These are phyloP conservation scores for Heliamphora exappendiculata DNA, from an alignment of 148 eudicot species.

Conservation along the genomic window DNA sequence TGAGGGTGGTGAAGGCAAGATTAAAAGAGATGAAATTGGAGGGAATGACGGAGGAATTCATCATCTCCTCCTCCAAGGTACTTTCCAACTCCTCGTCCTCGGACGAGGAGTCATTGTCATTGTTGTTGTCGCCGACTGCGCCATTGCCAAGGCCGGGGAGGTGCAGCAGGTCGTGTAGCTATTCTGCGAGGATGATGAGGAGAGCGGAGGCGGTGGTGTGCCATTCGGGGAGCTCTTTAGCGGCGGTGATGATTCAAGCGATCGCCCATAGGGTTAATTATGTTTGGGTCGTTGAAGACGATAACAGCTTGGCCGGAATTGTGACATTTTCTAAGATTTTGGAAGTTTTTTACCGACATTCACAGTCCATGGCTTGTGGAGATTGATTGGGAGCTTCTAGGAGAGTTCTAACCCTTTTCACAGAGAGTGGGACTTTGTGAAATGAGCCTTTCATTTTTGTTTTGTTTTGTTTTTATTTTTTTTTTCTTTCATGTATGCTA, in stretches of 20 bases:
- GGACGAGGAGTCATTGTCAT: slow-evolving; percentile 39
- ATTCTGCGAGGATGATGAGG: slow-evolving; percentile 50
- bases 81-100: slow-evolving; percentile 18
- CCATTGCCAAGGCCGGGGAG: slow-evolving; percentile 19
- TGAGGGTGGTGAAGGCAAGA: slow-evolving; percentile 39
- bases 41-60: slow-evolving; percentile 42
- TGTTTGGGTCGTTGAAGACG: slow-evolving; percentile 78
- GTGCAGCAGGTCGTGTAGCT: slow-evolving; percentile 38
- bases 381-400: neutral
- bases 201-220: slow-evolving; percentile 67
- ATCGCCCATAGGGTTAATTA: slow-evolving; percentile 71
- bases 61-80: neutral
- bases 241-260: slow-evolving; percentile 87
- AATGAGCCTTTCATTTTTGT: too few species aligned
- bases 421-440: too few species aligned
- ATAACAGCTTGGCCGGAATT: slow-evolving; percentile 47
- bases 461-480: too few species aligned
- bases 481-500: too few species aligned
- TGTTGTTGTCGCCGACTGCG: slow-evolving; percentile 17
- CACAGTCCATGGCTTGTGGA: slow-evolving; percentile 30
- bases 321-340: slow-evolving; percentile 66
- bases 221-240: slow-evolving; percentile 62
- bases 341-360: slow-evolving; percentile 47
- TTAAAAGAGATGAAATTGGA: slow-evolving; percentile 47
- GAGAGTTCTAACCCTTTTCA: too few species aligned